Evolutionary conservation across 1,139 yeast genomes (phyloP).

Genomic region (Geotrichum australiense): DNA sequence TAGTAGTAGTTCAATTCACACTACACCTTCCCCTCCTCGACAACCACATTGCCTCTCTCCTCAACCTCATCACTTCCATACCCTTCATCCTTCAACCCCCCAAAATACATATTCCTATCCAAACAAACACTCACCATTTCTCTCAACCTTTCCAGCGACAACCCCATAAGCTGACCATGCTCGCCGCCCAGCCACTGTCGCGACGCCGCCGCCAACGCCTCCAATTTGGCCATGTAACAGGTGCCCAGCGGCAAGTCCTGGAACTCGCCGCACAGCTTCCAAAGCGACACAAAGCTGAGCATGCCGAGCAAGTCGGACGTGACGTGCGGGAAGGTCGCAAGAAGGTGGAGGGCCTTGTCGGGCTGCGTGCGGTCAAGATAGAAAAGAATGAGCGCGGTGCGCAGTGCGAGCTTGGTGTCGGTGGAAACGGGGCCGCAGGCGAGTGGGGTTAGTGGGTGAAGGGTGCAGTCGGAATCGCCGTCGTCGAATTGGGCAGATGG

Average conservation of each 20-base stretch:
- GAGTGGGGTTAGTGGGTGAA: too few species aligned
- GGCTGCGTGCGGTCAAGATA: slow-evolving; percentile 22
- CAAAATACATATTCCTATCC: slow-evolving; percentile 27
- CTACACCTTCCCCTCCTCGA: too few species aligned
- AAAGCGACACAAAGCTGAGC: slow-evolving; percentile 32
- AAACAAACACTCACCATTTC: slow-evolving; percentile 32
- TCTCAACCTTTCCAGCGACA: slow-evolving; percentile 28
- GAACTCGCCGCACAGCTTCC: slow-evolving; percentile 20
- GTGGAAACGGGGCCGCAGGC: slow-evolving; percentile 21
- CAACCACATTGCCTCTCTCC: too few species aligned
- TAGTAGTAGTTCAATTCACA: too few species aligned
- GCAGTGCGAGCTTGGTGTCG: slow-evolving; percentile 28
- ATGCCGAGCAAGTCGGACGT: slow-evolving; percentile 27
- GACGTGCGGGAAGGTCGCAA: slow-evolving; percentile 20
- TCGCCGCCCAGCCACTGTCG: slow-evolving; percentile 36
- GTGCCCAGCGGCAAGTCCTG: slow-evolving; percentile 14
- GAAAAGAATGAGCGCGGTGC: slow-evolving; percentile 25
- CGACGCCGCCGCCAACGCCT: slow-evolving; percentile 26
- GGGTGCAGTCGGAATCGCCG: slow-evolving; percentile 11
- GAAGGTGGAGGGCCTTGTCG: slow-evolving; percentile 22
- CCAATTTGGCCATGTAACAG: slow-evolving; percentile 12
- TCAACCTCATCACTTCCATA: slow-evolving; percentile 18
- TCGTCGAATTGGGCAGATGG: slow-evolving; percentile 7
- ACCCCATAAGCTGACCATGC: slow-evolving; percentile 29
- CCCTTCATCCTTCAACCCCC: slow-evolving; percentile 31